Percentiles rank a stretch among this genome's conserved stretches.
Evolutionary conservation across 73 alveolate species (phyloP).

Genomic region (Uronychia setigera): DNA sequence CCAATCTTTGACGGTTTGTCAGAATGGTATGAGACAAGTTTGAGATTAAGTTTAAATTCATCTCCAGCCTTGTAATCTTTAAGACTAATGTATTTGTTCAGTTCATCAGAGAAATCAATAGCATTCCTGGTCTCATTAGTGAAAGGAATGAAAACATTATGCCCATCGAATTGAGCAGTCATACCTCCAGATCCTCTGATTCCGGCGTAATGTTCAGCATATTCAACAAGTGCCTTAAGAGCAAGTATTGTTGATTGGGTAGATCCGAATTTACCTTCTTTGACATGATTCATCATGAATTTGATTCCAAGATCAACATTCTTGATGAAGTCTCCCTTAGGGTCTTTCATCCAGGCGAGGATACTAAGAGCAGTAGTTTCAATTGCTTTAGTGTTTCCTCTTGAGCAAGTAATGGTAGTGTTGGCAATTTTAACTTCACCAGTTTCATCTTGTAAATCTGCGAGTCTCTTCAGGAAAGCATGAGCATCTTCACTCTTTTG

Average conservation of each 20-base stretch:
- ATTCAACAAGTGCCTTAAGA: conserved; percentile 44
- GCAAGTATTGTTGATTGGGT: conserved; percentile 64
- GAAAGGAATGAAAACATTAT: not conserved
- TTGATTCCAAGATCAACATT: conserved; percentile 48
- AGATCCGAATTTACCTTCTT: conserved; percentile 63
- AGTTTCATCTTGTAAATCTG: conserved; percentile 24
- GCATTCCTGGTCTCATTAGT: conserved; percentile 5
- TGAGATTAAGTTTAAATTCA: not conserved
- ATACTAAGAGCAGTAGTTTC: conserved; percentile 57
- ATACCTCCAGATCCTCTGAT: conserved; percentile 49
- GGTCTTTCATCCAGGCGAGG: conserved; percentile 52
- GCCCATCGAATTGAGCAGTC: not conserved
- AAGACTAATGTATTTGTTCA: not conserved
- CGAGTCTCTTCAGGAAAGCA: conserved; percentile 9
- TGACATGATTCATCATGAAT: conserved; percentile 16
- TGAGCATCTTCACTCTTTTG: conserved; percentile 16
- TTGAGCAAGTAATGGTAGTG: conserved; percentile 53
- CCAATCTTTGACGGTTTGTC: not conserved
- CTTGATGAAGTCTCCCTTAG: not conserved
- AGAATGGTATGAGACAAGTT: not conserved
- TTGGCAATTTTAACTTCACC: conserved; percentile 46
- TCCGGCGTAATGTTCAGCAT: conserved; percentile 20
- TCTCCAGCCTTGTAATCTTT: conserved; percentile 10
- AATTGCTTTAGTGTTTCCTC: conserved; percentile 28
- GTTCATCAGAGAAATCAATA: not conserved